These are phyloP conservation scores for Sarocladium kiliense DNA, from an alignment of 2,329 filamentous ascomycete species.

Conservation along the genomic window DNA sequence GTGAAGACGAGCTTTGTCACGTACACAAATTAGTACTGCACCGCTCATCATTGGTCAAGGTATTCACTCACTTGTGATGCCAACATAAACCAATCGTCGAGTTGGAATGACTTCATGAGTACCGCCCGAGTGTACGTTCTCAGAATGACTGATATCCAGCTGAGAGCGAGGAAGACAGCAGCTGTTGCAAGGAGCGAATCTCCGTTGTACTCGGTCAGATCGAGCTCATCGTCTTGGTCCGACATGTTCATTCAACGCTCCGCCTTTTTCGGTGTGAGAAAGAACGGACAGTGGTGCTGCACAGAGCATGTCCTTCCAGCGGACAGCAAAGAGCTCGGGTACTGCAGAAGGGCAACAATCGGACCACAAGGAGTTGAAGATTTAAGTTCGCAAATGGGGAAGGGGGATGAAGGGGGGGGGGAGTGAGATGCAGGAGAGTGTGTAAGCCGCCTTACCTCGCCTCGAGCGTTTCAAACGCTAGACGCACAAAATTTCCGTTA, in stretches of 20 bases:
- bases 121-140: constrained; percentile 38
- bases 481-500: neutral
- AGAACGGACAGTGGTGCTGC: neutral
- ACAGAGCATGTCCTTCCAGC: constrained; percentile 7
- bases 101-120: constrained; percentile 39
- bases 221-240: constrained; percentile 24
- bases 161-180: constrained; percentile 31
- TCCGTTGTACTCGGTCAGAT: constrained; percentile 35
- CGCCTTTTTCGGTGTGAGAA: neutral
- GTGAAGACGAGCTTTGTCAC: constrained; percentile 37
- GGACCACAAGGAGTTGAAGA: no score
- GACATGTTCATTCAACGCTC: neutral
- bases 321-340: neutral
- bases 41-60: neutral
- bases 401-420: neutral
- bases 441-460: neutral
- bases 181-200: constrained; percentile 29
- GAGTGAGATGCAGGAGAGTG: neutral
- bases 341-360: no score
- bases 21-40: no score
- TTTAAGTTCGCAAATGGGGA: neutral
- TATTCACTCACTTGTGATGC: constrained; percentile 35
- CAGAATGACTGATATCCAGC: constrained; percentile 36
- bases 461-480: constrained; percentile 1
- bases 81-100: constrained; percentile 52